Base-by-base conservation (phyloP, 2,329 filamentous ascomycete species). In the Aspergillus pseudoviridinutans region DNA sequence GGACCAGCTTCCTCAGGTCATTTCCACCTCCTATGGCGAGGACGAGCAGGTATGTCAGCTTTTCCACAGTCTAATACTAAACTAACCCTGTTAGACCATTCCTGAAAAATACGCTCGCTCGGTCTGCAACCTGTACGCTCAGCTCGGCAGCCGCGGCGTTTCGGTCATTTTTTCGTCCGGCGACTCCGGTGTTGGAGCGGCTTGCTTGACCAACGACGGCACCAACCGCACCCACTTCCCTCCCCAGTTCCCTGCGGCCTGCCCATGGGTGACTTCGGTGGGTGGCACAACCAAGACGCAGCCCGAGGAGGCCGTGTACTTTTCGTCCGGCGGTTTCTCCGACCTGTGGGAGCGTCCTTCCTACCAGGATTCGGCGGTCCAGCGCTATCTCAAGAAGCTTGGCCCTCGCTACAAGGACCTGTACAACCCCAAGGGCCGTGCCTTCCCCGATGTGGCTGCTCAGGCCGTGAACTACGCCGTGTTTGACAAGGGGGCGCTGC, bases 111-210 rank as follows among this genome's bases (percentile, higher is more conserved):
- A 77, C 59, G 74, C 76, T 52, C 64, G 63, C 47, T 62, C 63
- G 24, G 73, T 79, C 49, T 80, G 77, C 63, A 74, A 73, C 59
- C 67, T 79, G 44, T 79, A 71, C 65, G 72, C 79, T 54, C 81
- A 82, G 62, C 76, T 82, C 25, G 80, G 79, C 20, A 73, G 79
- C 57, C 79, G 80, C 50, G 80, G 80, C 25, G 76, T 80, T 2
- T 78, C 75, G 4, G 69, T 81, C 22, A 66, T 82, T 60, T 77
- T 80, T 59, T 78, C 79, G 3, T 79, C 78, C 1, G 80, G 80
- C 20, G 80, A 82, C 64, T 76, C 71, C 12, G 80, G 79, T 29
- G 78, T 80, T 28, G 77, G 72, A 22, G 54, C 68, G 14, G 67
- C 66, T 7, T 75, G 64, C 64, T 56, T 61, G 51, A 73, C 68